Evolutionary conservation across 768 basidiomycete genomes (phyloP).

Genomic region (Lepiota brunneoincarnata): DNA sequence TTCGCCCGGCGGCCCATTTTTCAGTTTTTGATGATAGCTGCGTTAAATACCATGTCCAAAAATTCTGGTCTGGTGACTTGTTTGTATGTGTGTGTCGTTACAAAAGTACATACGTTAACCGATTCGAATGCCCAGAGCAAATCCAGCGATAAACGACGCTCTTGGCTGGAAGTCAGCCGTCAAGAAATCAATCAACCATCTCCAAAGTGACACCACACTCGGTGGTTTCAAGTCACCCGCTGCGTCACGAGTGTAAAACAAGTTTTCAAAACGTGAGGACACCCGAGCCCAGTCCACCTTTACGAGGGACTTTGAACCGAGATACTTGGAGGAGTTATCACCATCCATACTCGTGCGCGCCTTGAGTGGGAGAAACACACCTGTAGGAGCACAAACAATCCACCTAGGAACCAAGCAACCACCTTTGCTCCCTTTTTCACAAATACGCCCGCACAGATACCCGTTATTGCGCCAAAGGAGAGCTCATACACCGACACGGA

Average conservation of each 20-base stretch:
- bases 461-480: slow-evolving; percentile 84
- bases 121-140: slow-evolving; percentile 76
- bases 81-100: slow-evolving; percentile 10
- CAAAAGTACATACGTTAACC: slow-evolving; percentile 47
- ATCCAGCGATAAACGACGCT: slow-evolving; percentile 84
- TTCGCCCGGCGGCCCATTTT: slow-evolving; percentile 83
- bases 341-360: neutral
- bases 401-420: slow-evolving; percentile 84
- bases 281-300: slow-evolving; percentile 79
- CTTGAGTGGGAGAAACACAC: slow-evolving; percentile 36
- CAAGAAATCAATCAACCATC: slow-evolving; percentile 73
- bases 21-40: neutral
- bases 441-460: slow-evolving; percentile 89
- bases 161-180: slow-evolving; percentile 91
- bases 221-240: slow-evolving; percentile 56
- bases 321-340: slow-evolving; percentile 51
- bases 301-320: slow-evolving; percentile 69
- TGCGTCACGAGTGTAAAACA: slow-evolving; percentile 65
- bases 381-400: slow-evolving; percentile 88
- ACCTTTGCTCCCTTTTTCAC: slow-evolving; percentile 91
- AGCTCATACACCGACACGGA: slow-evolving; percentile 79
- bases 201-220: slow-evolving; percentile 63
- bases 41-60: neutral
- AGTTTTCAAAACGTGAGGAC: slow-evolving; percentile 63
- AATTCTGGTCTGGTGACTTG: slow-evolving; percentile 8